phyloP scores from a whole-genome alignment of 2,329 filamentous ascomycete genomes.

The Colletotrichum sp. region DNA sequence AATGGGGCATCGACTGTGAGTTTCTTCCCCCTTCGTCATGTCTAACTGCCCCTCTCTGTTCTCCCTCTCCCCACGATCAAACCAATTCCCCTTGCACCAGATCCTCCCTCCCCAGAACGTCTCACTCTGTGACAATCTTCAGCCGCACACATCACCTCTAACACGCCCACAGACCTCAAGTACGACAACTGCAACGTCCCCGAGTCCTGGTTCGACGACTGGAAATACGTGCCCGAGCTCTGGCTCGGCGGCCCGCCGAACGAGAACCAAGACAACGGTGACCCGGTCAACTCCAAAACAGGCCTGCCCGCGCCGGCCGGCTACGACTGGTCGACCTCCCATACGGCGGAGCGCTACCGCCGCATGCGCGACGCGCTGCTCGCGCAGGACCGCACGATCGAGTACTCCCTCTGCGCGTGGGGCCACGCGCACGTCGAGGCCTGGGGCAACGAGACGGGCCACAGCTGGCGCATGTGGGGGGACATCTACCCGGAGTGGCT shows the following conservation, averaged over 20 bases:
- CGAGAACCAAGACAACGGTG: conserved; percentile 23
- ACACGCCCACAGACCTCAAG: conserved; percentile 49
- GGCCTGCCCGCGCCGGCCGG: conserved; percentile 46
- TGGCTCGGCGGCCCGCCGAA: conserved; percentile 34
- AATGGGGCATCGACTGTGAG: conserved; percentile 63
- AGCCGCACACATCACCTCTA: background rate
- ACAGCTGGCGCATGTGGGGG: conserved; percentile 50
- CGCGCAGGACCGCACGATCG: conserved; percentile 47
- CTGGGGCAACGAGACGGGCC: conserved; percentile 55
- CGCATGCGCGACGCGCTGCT: conserved; percentile 58
- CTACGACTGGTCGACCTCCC: conserved; percentile 56
- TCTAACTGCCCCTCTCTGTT: background rate
- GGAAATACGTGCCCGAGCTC: conserved; percentile 30
- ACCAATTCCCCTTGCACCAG: background rate
- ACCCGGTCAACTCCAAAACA: conserved; percentile 29
- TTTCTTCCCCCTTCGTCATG: background rate
- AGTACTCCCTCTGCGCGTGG: conserved; percentile 60
- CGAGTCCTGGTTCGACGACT: conserved; percentile 39
- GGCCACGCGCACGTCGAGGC: conserved; percentile 52
- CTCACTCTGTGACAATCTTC: background rate
- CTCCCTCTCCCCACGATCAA: background rate
- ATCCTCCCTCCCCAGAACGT: background rate
- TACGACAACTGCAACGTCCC: conserved; percentile 61
- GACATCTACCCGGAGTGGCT: conserved; percentile 46
- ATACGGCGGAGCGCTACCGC: conserved; percentile 50